Percentiles rank a stretch among this genome's conserved stretches.
Conservation (phyloP, 2,329 filamentous ascomycete species). For the Diaporthe caulivora region DNA sequence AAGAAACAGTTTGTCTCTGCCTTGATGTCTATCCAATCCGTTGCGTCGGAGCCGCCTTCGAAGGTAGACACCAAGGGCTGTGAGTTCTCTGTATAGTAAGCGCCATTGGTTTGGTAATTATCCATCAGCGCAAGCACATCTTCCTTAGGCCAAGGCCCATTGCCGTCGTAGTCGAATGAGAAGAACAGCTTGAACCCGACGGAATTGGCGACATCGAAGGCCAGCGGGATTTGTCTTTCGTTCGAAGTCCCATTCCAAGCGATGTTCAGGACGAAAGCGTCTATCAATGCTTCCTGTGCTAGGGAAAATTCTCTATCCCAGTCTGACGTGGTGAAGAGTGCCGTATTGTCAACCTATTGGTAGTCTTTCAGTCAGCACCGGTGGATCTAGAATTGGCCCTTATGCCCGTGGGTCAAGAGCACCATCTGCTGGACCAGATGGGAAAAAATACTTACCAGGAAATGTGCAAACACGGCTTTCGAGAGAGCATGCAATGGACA, state of each 20-base stretch:
- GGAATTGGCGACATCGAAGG: slow-evolving; percentile 45
- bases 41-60: slow-evolving; percentile 56
- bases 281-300: slow-evolving; percentile 52
- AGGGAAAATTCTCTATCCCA: slow-evolving; percentile 50
- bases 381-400: not conserved
- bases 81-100: slow-evolving; percentile 46
- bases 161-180: slow-evolving; percentile 55
- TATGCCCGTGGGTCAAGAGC: too few relatives aligned
- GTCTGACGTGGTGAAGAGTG: slow-evolving; percentile 36
- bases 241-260: slow-evolving; percentile 38
- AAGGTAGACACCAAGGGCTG: slow-evolving; percentile 65
- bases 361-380: not conserved
- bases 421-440: not conserved
- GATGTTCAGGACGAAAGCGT: slow-evolving; percentile 54
- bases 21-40: slow-evolving; percentile 59
- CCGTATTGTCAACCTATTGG: slow-evolving; percentile 45
- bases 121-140: slow-evolving; percentile 46
- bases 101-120: slow-evolving; percentile 42
- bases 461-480: slow-evolving; percentile 16
- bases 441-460: not conserved
- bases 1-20: slow-evolving; percentile 51
- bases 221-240: slow-evolving; percentile 40
- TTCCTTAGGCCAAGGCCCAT: slow-evolving; percentile 45
- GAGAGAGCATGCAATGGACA: slow-evolving; percentile 12
- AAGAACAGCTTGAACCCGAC: slow-evolving; percentile 52